Base-by-base conservation (phyloP, 2,329 filamentous ascomycete species). In the Coleophoma cylindrospora region DNA sequence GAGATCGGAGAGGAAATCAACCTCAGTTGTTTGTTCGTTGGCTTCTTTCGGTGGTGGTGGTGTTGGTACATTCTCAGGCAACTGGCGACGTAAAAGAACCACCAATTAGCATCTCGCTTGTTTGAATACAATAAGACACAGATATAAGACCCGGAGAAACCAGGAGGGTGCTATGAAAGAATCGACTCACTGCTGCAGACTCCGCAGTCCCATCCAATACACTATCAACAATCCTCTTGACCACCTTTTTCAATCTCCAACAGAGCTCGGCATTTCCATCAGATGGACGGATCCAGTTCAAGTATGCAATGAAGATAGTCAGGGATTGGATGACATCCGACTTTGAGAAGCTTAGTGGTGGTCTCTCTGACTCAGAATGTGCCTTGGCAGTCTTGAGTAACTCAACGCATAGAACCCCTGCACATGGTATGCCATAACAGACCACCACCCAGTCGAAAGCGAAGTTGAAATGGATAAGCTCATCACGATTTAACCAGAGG, bases 181-280 rank as follows among this genome's bases (percentile, higher is more conserved):
- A 27, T 27, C 9, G 2, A 27, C 27, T 27, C 27, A 27, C 27
- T 27, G 27, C 27, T 27, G 27, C 27, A 27, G 27, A 27, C 27
- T 27, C 9, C 27, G 27, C 27, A 27, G 27, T 27, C 6, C 9
- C 27, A 22, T 56, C 52, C n/a, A 56, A 47, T 11, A 54, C 48
- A 4, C 40, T 34, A 36, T 56, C 54, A 13, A 56, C 40, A n/a
- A 54, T 54, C 34, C 50, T 49, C 41, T 49, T 47, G 33, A 56
- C 27, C 8, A 56, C 54, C 21, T 47, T 54, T 21, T 48, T 49
- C 32, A 54, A 43, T 34, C 45, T 52, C 36, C 36, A 38, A 12
- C 36, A 38, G 36, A 38, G 36, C 11, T 17, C 7, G 2, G 36
- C 13, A 38, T 38, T 54, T 22, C 47, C 47, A 15, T 54, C 52